These are phyloP conservation scores for Vitis hybrid DNA, from an alignment of 177 flowering plant species.

Conservation along the genomic window DNA sequence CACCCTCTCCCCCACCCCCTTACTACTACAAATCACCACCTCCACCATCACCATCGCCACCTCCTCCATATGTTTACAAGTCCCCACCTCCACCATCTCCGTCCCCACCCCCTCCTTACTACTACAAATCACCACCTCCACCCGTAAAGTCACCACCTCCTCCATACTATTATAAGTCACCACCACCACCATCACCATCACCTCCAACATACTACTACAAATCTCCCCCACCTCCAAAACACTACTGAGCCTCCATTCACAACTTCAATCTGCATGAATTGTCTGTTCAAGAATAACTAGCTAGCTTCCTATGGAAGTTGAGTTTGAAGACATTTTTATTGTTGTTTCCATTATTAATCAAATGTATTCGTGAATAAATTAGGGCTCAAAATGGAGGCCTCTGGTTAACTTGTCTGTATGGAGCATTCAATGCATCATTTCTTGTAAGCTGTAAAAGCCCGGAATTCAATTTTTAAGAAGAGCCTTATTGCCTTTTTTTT, in stretches of 20 bases:
- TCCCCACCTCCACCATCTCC: conserved; percentile 4
- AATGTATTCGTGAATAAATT: too few species aligned
- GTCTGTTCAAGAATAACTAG: too few species aligned
- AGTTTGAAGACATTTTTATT: too few species aligned
- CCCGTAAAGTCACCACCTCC: neutral
- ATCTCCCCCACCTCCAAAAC: neutral
- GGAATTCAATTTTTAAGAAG: too few species aligned
- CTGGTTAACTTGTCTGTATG: too few species aligned
- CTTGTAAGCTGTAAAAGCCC: too few species aligned
- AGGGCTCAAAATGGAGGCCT: too few species aligned
- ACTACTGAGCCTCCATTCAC: neutral
- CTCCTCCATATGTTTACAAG: conserved; percentile 8
- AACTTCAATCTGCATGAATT: neutral
- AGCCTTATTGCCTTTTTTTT: too few species aligned
- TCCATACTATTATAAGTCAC: conserved; percentile 1
- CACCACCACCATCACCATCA: too few species aligned
- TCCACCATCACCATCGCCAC: conserved; percentile 2
- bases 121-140: conserved; percentile 5
- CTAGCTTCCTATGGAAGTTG: too few species aligned
- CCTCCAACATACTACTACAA: neutral
- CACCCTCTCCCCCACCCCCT: neutral
- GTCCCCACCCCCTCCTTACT: neutral
- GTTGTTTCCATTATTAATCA: too few species aligned
- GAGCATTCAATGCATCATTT: too few species aligned
- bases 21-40: neutral